Percentiles rank a stretch among this genome's conserved stretches.
phyloP scores from a whole-genome alignment of 306 rosid species.

The Trichosanthes cucumerina region DNA sequence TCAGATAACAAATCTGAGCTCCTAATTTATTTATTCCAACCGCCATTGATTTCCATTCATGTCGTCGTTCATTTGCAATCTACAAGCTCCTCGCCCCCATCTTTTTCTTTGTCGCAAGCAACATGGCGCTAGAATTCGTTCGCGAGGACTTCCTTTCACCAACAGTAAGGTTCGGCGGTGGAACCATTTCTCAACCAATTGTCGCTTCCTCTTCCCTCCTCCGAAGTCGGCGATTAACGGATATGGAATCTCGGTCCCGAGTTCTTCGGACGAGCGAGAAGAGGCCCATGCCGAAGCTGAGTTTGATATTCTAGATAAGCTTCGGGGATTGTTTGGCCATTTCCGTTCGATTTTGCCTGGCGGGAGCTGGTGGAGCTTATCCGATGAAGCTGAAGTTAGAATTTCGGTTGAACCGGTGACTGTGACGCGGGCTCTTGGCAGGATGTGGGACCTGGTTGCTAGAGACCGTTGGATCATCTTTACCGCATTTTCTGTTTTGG shows the following conservation, averaged over 20 bases:
- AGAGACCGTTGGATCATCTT: slow-evolving; percentile 73
- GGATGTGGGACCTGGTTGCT: slow-evolving; percentile 84
- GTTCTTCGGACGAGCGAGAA: slow-evolving; percentile 19
- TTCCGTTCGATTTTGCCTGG: slow-evolving; percentile 55
- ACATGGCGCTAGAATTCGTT: slow-evolving; percentile 3
- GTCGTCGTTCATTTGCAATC: slow-evolving; percentile 37
- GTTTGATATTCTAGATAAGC: slow-evolving; percentile 18
- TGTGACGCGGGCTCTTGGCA: slow-evolving; percentile 51
- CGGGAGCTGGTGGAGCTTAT: slow-evolving; percentile 78
- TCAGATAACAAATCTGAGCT: slow-evolving; percentile 4
- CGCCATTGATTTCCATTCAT: slow-evolving; percentile 20
- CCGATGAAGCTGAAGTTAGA: slow-evolving; percentile 32
- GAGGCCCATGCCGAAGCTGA: slow-evolving; percentile 11
- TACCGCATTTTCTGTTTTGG: slow-evolving; percentile 65
- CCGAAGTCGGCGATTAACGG: slow-evolving; percentile 52
- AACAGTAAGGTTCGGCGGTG: slow-evolving; percentile 11
- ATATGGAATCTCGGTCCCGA: slow-evolving; percentile 36
- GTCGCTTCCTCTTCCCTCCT: slow-evolving; percentile 16
- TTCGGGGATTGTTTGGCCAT: slow-evolving; percentile 24
- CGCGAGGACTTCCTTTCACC: slow-evolving; percentile 13
- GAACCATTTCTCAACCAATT: not conserved
- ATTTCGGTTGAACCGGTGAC: slow-evolving; percentile 56
- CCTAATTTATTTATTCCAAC: not conserved
- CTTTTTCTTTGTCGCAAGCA: slow-evolving; percentile 16
- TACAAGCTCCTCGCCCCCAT: slow-evolving; percentile 21